Percentiles rank a stretch among this genome's conserved stretches.
Evolutionary conservation across 1,284 basidiomycete genomes (phyloP).

Genomic region (Apiotrichum domesticum): DNA sequence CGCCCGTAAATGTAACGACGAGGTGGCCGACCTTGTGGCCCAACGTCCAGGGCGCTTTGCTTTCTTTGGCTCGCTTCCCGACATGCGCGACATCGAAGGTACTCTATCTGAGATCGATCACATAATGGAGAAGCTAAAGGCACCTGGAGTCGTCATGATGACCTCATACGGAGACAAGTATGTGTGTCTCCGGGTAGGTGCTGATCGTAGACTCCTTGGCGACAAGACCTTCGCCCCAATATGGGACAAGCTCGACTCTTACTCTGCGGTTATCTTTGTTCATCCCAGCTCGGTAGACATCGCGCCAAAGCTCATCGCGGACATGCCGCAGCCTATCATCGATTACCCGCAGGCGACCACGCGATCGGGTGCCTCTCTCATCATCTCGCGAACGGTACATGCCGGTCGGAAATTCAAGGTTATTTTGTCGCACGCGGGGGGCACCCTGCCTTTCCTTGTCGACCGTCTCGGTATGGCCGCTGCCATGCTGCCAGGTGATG

Average conservation of each 20-base stretch:
- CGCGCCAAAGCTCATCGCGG: neutral
- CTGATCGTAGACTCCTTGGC: neutral
- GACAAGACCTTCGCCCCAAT: constrained; percentile 3
- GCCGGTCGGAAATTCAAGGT: neutral
- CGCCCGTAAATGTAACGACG: constrained; percentile 4
- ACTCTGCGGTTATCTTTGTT: constrained; percentile 4
- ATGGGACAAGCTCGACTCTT: constrained; percentile 5
- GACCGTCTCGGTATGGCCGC: constrained; percentile 1
- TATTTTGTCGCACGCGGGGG: constrained; percentile 6
- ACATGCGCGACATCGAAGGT: constrained; percentile 2
- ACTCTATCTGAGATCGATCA: constrained; percentile 6
- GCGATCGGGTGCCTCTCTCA: neutral
- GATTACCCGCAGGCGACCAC: constrained; percentile 9
- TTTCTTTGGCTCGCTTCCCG: constrained; percentile 2
- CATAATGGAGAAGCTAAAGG: neutral
- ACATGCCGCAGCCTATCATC: constrained; percentile 6
- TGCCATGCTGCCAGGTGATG: neutral
- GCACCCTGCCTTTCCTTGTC: constrained; percentile 3
- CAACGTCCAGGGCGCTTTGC: neutral
- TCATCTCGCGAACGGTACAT: constrained; percentile 2
- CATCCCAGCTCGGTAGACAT: constrained; percentile 3
- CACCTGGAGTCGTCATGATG: constrained; percentile 2
- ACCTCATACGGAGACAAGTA: constrained; percentile 4
- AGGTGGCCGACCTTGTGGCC: neutral
- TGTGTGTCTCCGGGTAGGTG: neutral